Evolutionary conservation across 1,284 basidiomycete genomes (phyloP).

Genomic region (Omphalotus olearius): DNA sequence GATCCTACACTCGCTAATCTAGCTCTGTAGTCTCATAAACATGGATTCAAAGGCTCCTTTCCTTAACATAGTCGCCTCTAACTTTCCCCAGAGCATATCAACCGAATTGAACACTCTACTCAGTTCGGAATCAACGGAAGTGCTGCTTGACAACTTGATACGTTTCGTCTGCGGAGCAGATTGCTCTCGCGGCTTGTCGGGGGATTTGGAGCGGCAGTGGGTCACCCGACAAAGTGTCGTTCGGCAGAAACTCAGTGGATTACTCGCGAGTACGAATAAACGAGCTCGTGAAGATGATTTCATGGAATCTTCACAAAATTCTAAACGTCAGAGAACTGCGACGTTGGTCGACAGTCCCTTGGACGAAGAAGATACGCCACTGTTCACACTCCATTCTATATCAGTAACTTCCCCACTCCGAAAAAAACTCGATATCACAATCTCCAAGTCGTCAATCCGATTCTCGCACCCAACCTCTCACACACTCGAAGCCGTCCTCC

Average conservation of each 20-base stretch:
- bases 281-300: slow-evolving; percentile 14
- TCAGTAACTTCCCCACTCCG: slow-evolving; percentile 65
- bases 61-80: slow-evolving; percentile 8
- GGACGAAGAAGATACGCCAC: slow-evolving; percentile 27
- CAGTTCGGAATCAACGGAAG: slow-evolving; percentile 12
- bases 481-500: slow-evolving; percentile 41
- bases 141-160: slow-evolving; percentile 23
- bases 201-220: slow-evolving; percentile 7
- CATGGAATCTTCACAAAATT: neutral
- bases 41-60: slow-evolving; percentile 10
- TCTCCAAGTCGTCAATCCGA: slow-evolving; percentile 43
- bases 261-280: slow-evolving; percentile 17
- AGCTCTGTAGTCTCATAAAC: neutral
- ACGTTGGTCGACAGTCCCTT: neutral
- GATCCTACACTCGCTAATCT: neutral
- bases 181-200: slow-evolving; percentile 2
- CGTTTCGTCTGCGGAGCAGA: slow-evolving; percentile 25
- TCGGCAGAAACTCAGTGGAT: slow-evolving; percentile 14
- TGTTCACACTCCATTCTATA: slow-evolving; percentile 53
- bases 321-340: slow-evolving; percentile 19
- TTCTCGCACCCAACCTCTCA: slow-evolving; percentile 45
- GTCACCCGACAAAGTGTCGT: slow-evolving; percentile 16
- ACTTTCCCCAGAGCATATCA: slow-evolving; percentile 4
- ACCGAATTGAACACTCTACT: neutral
- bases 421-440: slow-evolving; percentile 62